Percentiles rank a stretch among this genome's conserved stretches.
Conservation (phyloP, 306 rosid species). For the Cicer yamashitae region DNA sequence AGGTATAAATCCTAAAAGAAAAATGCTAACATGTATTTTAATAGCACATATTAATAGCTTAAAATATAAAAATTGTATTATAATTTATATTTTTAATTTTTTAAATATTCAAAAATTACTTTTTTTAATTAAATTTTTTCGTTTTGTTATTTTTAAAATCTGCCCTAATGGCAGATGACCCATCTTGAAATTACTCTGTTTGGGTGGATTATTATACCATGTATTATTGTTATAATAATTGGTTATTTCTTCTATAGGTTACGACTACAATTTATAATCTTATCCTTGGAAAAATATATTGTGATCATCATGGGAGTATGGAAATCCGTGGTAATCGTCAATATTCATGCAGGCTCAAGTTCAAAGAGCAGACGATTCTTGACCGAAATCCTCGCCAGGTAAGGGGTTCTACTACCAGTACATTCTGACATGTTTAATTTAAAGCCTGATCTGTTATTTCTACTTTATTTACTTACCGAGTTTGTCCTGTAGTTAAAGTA, state of each 20-base stretch:
- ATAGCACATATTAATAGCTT: too few species aligned
- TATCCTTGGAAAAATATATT: slow-evolving; percentile 89
- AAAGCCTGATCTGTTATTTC: not conserved
- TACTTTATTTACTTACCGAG: slow-evolving; percentile 1
- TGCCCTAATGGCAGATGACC: too few species aligned
- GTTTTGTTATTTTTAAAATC: too few species aligned
- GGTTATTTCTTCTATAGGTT: slow-evolving; percentile 62
- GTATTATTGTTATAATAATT: not conserved
- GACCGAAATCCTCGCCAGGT: slow-evolving; percentile 99
- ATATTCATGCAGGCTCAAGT: slow-evolving; percentile 79
- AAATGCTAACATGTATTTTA: too few species aligned
- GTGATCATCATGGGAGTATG: slow-evolving; percentile 97
- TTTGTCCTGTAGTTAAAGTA: not conserved
- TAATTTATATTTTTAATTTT: too few species aligned
- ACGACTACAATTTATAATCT: slow-evolving; percentile 93
- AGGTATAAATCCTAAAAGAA: slow-evolving; percentile 53
- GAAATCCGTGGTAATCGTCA: slow-evolving; percentile 85
- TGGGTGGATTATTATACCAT: not conserved
- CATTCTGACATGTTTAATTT: not conserved
- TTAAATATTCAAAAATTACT: too few species aligned
- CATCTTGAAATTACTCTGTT: slow-evolving; percentile 33
- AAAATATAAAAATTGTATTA: too few species aligned
- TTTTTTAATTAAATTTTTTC: too few species aligned
- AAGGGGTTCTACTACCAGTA: slow-evolving; percentile 40
- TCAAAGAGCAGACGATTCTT: slow-evolving; percentile 91